phyloP scores from a whole-genome alignment of 345 rosid species.

The Heritiera littoralis region DNA sequence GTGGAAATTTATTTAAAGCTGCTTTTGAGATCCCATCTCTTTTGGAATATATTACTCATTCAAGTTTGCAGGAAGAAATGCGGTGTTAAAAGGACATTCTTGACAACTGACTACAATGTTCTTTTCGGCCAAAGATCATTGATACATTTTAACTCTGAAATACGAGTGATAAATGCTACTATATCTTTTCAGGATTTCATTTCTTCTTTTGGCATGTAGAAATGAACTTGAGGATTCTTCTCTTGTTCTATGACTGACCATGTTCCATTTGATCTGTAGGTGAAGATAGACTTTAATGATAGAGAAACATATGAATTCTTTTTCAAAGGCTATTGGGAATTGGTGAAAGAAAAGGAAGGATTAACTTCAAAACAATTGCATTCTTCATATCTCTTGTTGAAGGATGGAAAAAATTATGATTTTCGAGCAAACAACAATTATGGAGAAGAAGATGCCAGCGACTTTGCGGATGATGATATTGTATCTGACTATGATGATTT shows the following conservation, averaged over 20 bases:
- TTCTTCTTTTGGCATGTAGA: not conserved
- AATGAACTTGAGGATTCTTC: not conserved
- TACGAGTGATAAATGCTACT: not conserved
- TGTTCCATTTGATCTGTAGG: constrained; percentile 28
- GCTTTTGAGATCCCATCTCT: not conserved
- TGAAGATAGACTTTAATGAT: constrained; percentile 41
- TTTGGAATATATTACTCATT: not conserved
- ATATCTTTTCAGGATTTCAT: not conserved
- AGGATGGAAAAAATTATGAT: constrained; percentile 20
- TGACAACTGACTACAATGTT: not conserved
- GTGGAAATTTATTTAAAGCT: not conserved
- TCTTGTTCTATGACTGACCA: constrained; percentile 3
- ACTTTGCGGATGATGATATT: constrained; percentile 22
- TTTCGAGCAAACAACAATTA: constrained; percentile 16
- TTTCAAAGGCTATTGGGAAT: constrained; percentile 54
- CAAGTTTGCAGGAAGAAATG: not conserved
- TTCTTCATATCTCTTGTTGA: constrained; percentile 32
- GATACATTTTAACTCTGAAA: not conserved
- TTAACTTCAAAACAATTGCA: constrained; percentile 35
- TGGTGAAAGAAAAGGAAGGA: constrained; percentile 37
- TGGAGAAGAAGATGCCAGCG: constrained; percentile 27
- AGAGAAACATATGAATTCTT: constrained; percentile 37
- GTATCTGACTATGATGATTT: constrained; percentile 28
- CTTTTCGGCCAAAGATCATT: not conserved
- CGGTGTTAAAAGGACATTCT: not conserved